A percentile compares a stretch with the other conserved stretches of the same genome.
Conservation (phyloP, 768 basidiomycete species). For the Tylopilus felleus region DNA sequence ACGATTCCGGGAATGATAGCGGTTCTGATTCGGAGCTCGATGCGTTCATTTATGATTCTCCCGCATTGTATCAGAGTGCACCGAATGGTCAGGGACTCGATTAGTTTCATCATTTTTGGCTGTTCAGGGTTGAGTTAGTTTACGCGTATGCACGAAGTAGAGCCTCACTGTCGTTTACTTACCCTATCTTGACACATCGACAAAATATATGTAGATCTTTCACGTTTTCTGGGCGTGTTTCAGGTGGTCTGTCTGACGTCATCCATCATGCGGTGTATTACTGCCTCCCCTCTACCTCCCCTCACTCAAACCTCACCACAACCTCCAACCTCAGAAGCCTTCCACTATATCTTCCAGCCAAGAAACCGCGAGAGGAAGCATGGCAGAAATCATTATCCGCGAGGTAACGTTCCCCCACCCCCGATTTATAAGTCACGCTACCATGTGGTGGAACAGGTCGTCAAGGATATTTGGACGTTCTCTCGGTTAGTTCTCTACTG, state of each 20-base stretch:
- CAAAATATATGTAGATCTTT: conserved; percentile 2
- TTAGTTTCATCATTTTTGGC: conserved; percentile 6
- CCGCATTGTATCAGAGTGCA: conserved; percentile 41
- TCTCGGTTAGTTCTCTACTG: conserved; percentile 43
- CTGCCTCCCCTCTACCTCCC: conserved; percentile 16
- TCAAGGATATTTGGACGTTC: conserved; percentile 60
- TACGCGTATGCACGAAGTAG: conserved; percentile 1
- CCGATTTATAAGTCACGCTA: neutral
- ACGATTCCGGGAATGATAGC: conserved; percentile 48
- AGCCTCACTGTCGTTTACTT: neutral
- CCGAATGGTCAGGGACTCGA: conserved; percentile 39
- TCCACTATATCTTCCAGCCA: conserved; percentile 2
- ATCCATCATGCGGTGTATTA: neutral
- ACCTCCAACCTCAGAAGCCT: conserved; percentile 16
- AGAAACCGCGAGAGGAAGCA: conserved; percentile 11
- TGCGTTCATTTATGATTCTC: conserved; percentile 62
- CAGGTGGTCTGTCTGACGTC: conserved; percentile 17
- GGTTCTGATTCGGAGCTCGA: conserved; percentile 40
- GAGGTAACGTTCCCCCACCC: conserved; percentile 31
- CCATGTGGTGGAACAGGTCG: conserved; percentile 34
- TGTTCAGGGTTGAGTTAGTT: neutral
- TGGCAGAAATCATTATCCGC: conserved; percentile 41
- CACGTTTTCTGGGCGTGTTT: conserved; percentile 16
- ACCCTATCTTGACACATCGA: neutral
- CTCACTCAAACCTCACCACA: conserved; percentile 8